Base-by-base conservation (phyloP, 257 asterid genomes). In the Solanum rostratum region DNA sequence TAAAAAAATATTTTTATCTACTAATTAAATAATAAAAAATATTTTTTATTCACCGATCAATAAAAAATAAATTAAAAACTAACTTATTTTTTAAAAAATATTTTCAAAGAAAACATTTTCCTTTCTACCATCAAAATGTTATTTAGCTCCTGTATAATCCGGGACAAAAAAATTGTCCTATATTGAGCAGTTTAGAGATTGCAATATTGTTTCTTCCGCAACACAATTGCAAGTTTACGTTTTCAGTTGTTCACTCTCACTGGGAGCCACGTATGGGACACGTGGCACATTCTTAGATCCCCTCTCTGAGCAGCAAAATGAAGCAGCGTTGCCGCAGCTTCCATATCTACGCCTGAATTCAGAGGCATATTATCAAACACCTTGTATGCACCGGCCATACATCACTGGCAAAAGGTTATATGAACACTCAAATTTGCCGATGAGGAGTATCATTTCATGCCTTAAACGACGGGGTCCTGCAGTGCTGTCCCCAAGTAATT, bases 401-500 rank as follows among this genome's bases (percentile, higher is more conserved):
- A 74, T 50, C 57, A 2, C 80, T 7, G 80, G 12, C 6, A 10
- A 41, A n/a, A 41, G 54, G 80, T 46, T 24, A 24, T 74, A 29
- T 15, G 81, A 74, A 24, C 43, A 74, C 81, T 46, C 43, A 66
- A 24, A 46, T 46, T 15, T 74, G 81, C 62, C 88, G 79, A 91
- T 90, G 94, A 91, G 85, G 90, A 87, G 86, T 86, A 54, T 90
- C 55, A 80, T 82, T 81, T 86, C 84, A 22, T 60, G 69, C 78
- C 86, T 92, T 76, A 90, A 82, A 76, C 91, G 93, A 60, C 89
- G 84, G 69, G 87, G 86, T 79, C 62, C n/a, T 68, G 79, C 86
- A n/a, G 27, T 88, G 86, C 88, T 83, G 66, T 88, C 88, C 81
- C 43, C 91, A 74, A 54, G 94, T 92, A 92, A 87, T 83, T 84